Evolutionary conservation across 139 green algal species (phyloP), one percentile per base, ranked within the genome.

Genomic region (Nannochloris sp.): DNA sequence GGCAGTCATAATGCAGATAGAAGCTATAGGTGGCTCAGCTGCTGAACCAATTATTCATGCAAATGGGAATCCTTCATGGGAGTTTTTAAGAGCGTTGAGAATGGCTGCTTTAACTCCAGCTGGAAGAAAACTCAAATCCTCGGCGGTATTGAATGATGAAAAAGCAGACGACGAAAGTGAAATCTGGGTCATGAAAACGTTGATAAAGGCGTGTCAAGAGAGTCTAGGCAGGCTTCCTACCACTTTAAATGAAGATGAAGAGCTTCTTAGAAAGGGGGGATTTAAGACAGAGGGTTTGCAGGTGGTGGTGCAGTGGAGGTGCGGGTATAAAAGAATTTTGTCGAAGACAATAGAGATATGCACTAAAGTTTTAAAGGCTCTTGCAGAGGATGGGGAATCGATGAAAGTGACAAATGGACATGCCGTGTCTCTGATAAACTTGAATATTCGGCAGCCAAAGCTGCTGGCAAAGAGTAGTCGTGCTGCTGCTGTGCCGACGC

Each of bases 51-150:
- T 19, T 29, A 37, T 92, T 36, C 77, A 86, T 38, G 42, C 37
- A 15, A 60, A 66, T 47, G 84, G 83, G 9, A 51, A 72, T 15
- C 84, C 83, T 2, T 64, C 44, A 15, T 91, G 83, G 78, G 47
- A 70, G 27, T 70, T 90, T 45, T 70, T 90, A 81, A 24, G 53
- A 14, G 67, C 65, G 32, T 64, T 86, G 15, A 71, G 80, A 35
- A 53, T 65, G 42, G 65, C 33, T 8, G 51, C 54, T 29, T 67
- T 72, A 1, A 61, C 15, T 4, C 15, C 71, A 29, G 23, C 33
- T 9, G 62, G 60, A 67, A 27, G 38, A 19, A 65, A 36, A 34
- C 13, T 31, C 3, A 24, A 2, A 25, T 60, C 57, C 8, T 70
- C 64, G 63, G 60, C 54, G 2, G 64, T 68, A 12, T 47, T 73